A percentile compares a stretch with the other conserved stretches of the same genome.
These are phyloP conservation scores for Lophium mytilinum DNA, from an alignment of 495 filamentous ascomycete genomes.

Conservation along the genomic window DNA sequence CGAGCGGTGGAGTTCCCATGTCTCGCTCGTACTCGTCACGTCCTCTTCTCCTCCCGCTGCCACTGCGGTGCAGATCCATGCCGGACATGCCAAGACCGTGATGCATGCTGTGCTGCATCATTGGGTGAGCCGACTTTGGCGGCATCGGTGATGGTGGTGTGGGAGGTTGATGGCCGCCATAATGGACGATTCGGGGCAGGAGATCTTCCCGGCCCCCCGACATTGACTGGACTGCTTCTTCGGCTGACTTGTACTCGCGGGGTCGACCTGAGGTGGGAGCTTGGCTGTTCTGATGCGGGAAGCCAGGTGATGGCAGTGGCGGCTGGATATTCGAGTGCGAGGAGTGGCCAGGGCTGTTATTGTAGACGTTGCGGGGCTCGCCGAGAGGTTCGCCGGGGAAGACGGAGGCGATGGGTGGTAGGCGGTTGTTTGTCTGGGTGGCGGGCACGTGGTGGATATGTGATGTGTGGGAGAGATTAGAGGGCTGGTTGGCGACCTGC, in stretches of 20 bases:
- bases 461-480: slow-evolving; percentile 75
- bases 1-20: slow-evolving; percentile 63
- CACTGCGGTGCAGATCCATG: slow-evolving; percentile 30
- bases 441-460: slow-evolving; percentile 91
- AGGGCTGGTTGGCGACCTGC: slow-evolving; percentile 76
- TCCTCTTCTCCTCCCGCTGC: slow-evolving; percentile 60
- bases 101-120: slow-evolving; percentile 34
- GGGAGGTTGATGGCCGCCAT: slow-evolving; percentile 81
- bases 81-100: slow-evolving; percentile 24
- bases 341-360: slow-evolving; percentile 46
- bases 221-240: slow-evolving; percentile 85
- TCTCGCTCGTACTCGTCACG: slow-evolving; percentile 88
- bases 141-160: slow-evolving; percentile 80
- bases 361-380: slow-evolving; percentile 41
- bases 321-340: slow-evolving; percentile 60
- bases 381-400: slow-evolving; percentile 78
- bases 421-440: slow-evolving; percentile 79
- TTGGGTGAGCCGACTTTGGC: slow-evolving; percentile 11
- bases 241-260: slow-evolving; percentile 88
- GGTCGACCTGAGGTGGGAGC: slow-evolving; percentile 44
- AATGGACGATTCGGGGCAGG: slow-evolving; percentile 87
- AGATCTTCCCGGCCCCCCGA: slow-evolving; percentile 87
- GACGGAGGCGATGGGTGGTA: slow-evolving; percentile 91
- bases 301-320: slow-evolving; percentile 71
- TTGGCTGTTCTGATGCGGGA: slow-evolving; percentile 39